Percentiles rank a stretch among this genome's conserved stretches.
phyloP scores from a whole-genome alignment of 148 eudicot genomes.

The Dianthus caryophyllus region DNA sequence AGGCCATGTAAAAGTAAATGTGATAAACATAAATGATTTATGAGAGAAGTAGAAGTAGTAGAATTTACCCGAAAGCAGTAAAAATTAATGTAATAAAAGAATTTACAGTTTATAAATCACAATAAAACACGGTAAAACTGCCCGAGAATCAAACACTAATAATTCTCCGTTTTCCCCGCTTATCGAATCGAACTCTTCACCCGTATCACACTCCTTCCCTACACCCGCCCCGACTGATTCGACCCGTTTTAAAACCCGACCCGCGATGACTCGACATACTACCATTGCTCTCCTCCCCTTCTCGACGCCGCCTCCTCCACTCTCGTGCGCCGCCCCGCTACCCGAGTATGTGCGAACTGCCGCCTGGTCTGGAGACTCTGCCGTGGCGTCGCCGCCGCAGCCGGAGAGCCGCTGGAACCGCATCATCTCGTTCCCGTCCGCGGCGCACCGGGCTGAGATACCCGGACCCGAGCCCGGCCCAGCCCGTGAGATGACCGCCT shows the following conservation, averaged over 20 bases:
- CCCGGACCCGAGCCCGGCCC: constrained; percentile 38
- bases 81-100: constrained; percentile 32
- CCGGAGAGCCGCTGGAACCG: constrained; percentile 68
- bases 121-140: constrained; percentile 87
- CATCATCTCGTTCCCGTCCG: constrained; percentile 98
- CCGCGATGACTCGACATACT: constrained; percentile 90
- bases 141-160: constrained; percentile 79
- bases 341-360: constrained; percentile 54
- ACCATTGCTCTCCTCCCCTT: constrained; percentile 70
- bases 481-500: constrained; percentile 30
- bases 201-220: constrained; percentile 22
- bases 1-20: neutral
- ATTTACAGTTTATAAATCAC: constrained; percentile 49
- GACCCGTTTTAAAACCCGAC: constrained; percentile 52
- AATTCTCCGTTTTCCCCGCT: constrained; percentile 73
- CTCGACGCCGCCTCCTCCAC: constrained; percentile 53
- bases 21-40: too few relatives aligned
- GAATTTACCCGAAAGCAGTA: neutral
- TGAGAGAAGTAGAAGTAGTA: too few relatives aligned
- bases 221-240: constrained; percentile 53
- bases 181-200: constrained; percentile 67
- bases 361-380: constrained; percentile 28
- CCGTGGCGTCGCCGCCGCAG: constrained; percentile 29
- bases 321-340: constrained; percentile 78
- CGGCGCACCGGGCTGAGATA: constrained; percentile 53